These are phyloP conservation scores for Starmerella roubikii DNA, from an alignment of 805 yeast genomes.

Conservation along the genomic window DNA sequence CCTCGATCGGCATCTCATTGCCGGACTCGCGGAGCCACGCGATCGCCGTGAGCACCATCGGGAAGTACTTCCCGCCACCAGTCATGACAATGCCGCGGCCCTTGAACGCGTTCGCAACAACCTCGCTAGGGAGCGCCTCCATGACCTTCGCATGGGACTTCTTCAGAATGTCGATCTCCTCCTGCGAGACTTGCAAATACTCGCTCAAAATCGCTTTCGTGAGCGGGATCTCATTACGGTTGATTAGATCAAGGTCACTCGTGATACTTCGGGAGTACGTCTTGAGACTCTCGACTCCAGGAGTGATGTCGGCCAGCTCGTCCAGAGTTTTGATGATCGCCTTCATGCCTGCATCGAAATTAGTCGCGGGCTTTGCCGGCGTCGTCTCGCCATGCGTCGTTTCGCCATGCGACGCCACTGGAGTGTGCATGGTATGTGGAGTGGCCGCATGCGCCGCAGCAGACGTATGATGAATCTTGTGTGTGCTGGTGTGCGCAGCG, in stretches of 20 bases:
- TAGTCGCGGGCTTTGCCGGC: not conserved
- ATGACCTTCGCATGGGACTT: slow-evolving; percentile 10
- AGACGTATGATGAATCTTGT: too few relatives aligned
- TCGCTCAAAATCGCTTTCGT: slow-evolving; percentile 8
- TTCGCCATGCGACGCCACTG: too few relatives aligned
- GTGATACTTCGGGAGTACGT: slow-evolving; percentile 33
- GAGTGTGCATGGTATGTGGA: too few relatives aligned
- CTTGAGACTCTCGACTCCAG: slow-evolving; percentile 32
- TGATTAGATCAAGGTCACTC: slow-evolving; percentile 24
- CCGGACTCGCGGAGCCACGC: slow-evolving; percentile 53
- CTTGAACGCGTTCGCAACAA: slow-evolving; percentile 14
- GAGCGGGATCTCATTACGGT: slow-evolving; percentile 11
- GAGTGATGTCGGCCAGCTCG: slow-evolving; percentile 22
- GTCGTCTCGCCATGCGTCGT: too few relatives aligned
- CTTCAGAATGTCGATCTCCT: slow-evolving; percentile 10
- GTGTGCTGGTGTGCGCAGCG: too few relatives aligned
- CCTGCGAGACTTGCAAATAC: slow-evolving; percentile 14
- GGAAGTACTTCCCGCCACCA: slow-evolving; percentile 69
- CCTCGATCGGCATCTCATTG: slow-evolving; percentile 61
- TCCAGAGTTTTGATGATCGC: slow-evolving; percentile 4
- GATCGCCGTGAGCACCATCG: slow-evolving; percentile 54
- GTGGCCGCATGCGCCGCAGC: too few relatives aligned
- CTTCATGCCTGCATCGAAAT: slow-evolving; percentile 6
- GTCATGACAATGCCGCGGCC: slow-evolving; percentile 52
- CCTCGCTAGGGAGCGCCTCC: slow-evolving; percentile 7